Evolutionary conservation across 1,139 yeast genomes (phyloP).

Genomic region (Spencermartinsiella ligniputridi): DNA sequence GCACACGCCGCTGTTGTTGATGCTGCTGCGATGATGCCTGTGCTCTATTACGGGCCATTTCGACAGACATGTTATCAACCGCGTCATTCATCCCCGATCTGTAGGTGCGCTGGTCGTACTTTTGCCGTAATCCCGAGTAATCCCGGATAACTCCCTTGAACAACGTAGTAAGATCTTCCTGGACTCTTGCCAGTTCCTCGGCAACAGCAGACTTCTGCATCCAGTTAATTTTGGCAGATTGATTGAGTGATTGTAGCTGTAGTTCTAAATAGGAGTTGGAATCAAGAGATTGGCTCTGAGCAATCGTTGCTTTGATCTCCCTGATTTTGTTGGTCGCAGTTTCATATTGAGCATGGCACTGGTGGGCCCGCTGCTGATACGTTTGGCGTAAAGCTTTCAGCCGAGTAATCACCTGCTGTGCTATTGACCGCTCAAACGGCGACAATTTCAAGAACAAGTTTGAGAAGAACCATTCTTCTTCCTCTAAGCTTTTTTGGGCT

Average conservation of each 20-base stretch:
- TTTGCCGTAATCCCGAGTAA: neutral
- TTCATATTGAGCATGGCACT: slow-evolving; percentile 1
- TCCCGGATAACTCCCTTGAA: neutral
- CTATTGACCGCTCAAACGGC: neutral
- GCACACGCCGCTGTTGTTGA: neutral
- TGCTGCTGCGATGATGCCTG: neutral
- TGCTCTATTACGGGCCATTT: neutral
- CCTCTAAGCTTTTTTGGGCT: neutral
- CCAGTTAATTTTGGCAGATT: slow-evolving; percentile 1
- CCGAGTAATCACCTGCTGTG: neutral
- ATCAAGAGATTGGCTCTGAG: neutral
- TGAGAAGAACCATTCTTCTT: neutral
- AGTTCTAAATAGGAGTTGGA: neutral
- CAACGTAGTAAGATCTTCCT: neutral
- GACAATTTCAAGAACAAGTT: neutral
- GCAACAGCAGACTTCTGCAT: slow-evolving; percentile 1
- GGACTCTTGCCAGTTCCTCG: neutral
- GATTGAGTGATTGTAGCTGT: slow-evolving; percentile 1
- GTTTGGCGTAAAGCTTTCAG: neutral
- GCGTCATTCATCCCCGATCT: neutral
- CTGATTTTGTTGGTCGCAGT: neutral
- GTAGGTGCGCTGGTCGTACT: neutral
- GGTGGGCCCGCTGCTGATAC: neutral
- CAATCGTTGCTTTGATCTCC: neutral
- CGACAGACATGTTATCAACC: neutral